A percentile compares a stretch with the other conserved stretches of the same genome.
Evolutionary conservation across 2,329 filamentous ascomycete species (phyloP).

Genomic region (Microsporum canis): DNA sequence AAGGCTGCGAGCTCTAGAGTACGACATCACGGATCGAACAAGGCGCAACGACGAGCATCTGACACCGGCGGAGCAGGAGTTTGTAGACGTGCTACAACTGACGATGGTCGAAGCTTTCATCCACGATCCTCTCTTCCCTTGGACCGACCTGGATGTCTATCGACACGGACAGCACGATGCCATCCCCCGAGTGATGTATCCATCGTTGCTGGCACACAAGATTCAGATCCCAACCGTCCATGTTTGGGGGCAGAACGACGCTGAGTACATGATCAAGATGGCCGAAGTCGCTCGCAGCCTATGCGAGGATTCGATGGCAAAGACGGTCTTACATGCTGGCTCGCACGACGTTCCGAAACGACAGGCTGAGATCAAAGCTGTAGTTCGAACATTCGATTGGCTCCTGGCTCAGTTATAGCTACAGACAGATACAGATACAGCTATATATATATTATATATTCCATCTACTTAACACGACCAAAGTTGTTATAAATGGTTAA

Average conservation of each 20-base stretch:
- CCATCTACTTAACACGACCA: too few relatives aligned
- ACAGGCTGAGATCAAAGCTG: background rate
- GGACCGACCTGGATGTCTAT: constrained; percentile 8
- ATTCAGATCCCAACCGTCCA: constrained; percentile 16
- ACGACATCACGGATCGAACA: background rate
- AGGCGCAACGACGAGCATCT: background rate
- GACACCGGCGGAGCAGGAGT: constrained; percentile 4
- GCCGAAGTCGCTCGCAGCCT: constrained; percentile 7
- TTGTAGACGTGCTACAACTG: background rate
- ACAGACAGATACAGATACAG: background rate
- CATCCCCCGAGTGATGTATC: constrained; percentile 11
- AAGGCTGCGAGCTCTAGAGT: background rate
- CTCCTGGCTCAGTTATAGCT: background rate
- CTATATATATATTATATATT: too few relatives aligned
- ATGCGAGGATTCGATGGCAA: constrained; percentile 6
- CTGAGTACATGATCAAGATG: constrained; percentile 9
- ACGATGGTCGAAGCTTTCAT: constrained; percentile 2
- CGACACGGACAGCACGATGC: background rate
- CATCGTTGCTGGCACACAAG: constrained; percentile 7
- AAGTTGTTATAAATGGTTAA: background rate
- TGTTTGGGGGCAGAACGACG: constrained; percentile 12
- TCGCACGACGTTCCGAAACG: background rate
- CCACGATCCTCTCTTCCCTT: background rate
- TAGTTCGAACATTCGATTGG: background rate
- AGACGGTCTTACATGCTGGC: background rate